Base-by-base conservation (phyloP, 78 protist genomes). In the Creolimax fragrantissima region DNA sequence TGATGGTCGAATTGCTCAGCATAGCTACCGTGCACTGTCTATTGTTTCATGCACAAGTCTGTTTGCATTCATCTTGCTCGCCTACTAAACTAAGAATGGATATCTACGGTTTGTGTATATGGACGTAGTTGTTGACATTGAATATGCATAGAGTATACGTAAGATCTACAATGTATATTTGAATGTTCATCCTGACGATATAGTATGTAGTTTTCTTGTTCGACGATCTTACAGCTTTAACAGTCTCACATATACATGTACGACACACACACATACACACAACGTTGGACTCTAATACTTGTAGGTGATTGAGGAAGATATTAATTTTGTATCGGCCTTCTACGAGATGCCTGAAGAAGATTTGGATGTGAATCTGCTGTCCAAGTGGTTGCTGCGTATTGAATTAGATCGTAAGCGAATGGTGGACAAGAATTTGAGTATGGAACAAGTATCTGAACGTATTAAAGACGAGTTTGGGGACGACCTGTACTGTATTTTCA, bases 361-460 rank as follows among this genome's bases (percentile, higher is more conserved):
- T 17, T 37, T 32, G 35, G 17, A 37, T 4, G 6, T 39, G 45
- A 6, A 90, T 44, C 7, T 81, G 5, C 45, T 92, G 91, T 45
- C 47, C 36, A 96, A 95, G 24, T 97, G 97, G 99, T 24, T 98
- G 85, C 94, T 97, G 42, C 98, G 99, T 89, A 81, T 97, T 35
- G 98, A 94, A 84, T 93, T 98, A 36, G 96, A 96, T 88, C 44
- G 93, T 35, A 74, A 36, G 74, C 86, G 74, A 90, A 93, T 97
- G 94, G 47, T 84, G 4, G 98, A 94, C 84, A 94, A 96, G 91
- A 42, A 44, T 41, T 7, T 97, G 74, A 3, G 39, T 4, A 94
- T 96, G 91, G 93, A 45, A 24, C 96, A 94, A 6, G 93, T 98
- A 39, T 92, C 96, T 2, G 90, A 44, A 42, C 45, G 91, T 89